phyloP scores from a whole-genome alignment of 495 filamentous ascomycete species.

The Podospora pseudopauciseta region DNA sequence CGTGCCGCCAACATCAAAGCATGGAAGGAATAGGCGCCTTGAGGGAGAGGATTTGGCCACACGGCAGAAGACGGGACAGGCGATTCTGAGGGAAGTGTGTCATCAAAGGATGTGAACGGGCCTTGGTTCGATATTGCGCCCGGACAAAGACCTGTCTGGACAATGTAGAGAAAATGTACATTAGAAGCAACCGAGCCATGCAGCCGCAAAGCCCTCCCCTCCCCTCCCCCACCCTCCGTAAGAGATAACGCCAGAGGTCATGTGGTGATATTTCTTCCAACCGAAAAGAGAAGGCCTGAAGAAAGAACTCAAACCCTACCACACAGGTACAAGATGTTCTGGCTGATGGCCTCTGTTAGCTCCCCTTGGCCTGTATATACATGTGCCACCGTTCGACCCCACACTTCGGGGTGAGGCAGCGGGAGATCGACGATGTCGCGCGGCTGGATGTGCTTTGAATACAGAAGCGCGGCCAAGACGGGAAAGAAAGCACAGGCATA shows the following conservation, averaged over 20 bases:
- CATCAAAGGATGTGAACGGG: not conserved
- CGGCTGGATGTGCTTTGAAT: slow-evolving; percentile 46
- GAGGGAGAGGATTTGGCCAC: not conserved
- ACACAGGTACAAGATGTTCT: slow-evolving; percentile 53
- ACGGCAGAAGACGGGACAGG: not conserved
- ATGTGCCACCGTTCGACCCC: slow-evolving; percentile 48
- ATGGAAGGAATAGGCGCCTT: not conserved
- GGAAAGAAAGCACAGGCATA: slow-evolving; percentile 51
- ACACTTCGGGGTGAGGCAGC: slow-evolving; percentile 51
- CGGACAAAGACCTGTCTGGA: slow-evolving; percentile 2
- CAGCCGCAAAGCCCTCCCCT: slow-evolving; percentile 4
- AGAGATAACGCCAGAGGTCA: slow-evolving; percentile 15
- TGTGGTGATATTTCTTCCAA: slow-evolving; percentile 13
- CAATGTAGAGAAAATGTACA: slow-evolving; percentile 12
- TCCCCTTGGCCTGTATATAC: slow-evolving; percentile 50
- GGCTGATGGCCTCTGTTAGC: slow-evolving; percentile 42
- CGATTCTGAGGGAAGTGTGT: not conserved
- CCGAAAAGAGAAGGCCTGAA: slow-evolving; percentile 9
- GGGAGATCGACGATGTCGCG: slow-evolving; percentile 55
- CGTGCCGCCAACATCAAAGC: not conserved
- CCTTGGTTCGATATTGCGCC: not conserved
- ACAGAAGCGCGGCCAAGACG: slow-evolving; percentile 49
- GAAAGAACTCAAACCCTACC: slow-evolving; percentile 37
- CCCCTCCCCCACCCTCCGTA: not conserved
- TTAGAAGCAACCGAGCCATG: not conserved